Base-by-base conservation (phyloP, 495 filamentous ascomycete genomes). In the Alectoria sarmentosa region DNA sequence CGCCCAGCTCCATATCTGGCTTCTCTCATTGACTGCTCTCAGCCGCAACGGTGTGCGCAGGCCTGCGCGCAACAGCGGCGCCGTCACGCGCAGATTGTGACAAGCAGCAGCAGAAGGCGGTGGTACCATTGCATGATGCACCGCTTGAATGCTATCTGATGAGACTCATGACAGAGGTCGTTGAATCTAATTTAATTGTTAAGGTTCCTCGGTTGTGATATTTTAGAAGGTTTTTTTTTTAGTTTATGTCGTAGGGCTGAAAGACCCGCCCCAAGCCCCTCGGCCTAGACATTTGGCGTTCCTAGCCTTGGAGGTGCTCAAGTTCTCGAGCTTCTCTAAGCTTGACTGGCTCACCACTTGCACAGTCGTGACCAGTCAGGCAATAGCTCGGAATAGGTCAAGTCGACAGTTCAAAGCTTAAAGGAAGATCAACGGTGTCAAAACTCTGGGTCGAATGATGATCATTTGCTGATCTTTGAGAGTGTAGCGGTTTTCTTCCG, bases 121-220 rank as follows among this genome's bases (percentile, higher is more conserved):
- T 56, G 61, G 34, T 63, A 52, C 61, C 61, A 63, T 63, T 19
- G 49, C 61, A 63, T 63, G 52, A 19, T 63, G 49, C 38, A 41
- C 49, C 32, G 9, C 49, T 30, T 54, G 23, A 30, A 54, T 6
- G 0, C 32, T 32, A 54, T 11, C 7, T 48, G 2, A 26, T 13
- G 23, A 23, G n/a, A n/a, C 46, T 48, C n/a, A 48, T 48, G 46
- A 6, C 42, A 9, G 23, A 21, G 46, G 46, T 26, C 2, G 46
- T 49, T n/a, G n/a, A n/a, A n/a, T n/a, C n/a, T n/a, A n/a, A n/a
- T n/a, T n/a, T n/a, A n/a, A n/a, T n/a, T n/a, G n/a, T n/a, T n/a
- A n/a, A 4, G 46, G 11, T n/a, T 49, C 46, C 7, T 21, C n/a
- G 8, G 42, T 46, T 2, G 21, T 46, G 42, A 46, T 46, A 21